These are phyloP conservation scores for Sporothrix mexicana DNA, from an alignment of 2,329 filamentous ascomycete genomes.

Conservation along the genomic window DNA sequence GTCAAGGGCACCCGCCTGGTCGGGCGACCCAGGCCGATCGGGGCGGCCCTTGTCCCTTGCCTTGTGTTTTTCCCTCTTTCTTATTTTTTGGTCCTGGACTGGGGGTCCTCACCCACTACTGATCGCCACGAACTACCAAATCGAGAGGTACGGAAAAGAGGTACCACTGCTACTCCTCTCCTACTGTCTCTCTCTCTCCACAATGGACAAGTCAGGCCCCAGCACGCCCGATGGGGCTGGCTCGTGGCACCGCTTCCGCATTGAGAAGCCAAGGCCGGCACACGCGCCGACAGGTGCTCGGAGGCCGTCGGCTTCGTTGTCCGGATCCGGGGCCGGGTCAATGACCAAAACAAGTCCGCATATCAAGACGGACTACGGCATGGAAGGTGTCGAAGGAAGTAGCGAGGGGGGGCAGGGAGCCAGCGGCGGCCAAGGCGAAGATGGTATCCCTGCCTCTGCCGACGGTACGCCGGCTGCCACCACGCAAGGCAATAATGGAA, in stretches of 20 bases:
- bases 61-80: neutral
- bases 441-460: neutral
- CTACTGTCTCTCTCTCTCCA: neutral
- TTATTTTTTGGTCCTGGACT: neutral
- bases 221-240: slow-evolving; percentile 28
- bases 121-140: slow-evolving; percentile 3
- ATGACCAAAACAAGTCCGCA: slow-evolving; percentile 5
- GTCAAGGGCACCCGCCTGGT: neutral
- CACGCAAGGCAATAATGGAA: slow-evolving; percentile 31
- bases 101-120: no score
- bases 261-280: slow-evolving; percentile 38
- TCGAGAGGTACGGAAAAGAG: neutral
- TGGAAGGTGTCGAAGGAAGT: neutral
- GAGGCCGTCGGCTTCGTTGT: neutral
- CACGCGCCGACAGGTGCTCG: neutral
- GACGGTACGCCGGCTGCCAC: neutral
- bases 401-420: neutral
- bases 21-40: slow-evolving; percentile 16
- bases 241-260: slow-evolving; percentile 42
- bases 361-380: slow-evolving; percentile 15
- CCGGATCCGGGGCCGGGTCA: slow-evolving; percentile 31
- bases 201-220: slow-evolving; percentile 33
- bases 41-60: slow-evolving; percentile 13
- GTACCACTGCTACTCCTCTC: neutral
- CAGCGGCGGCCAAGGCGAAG: neutral